phyloP scores from a whole-genome alignment of 805 yeast species.

The Lachancea mirantina region DNA sequence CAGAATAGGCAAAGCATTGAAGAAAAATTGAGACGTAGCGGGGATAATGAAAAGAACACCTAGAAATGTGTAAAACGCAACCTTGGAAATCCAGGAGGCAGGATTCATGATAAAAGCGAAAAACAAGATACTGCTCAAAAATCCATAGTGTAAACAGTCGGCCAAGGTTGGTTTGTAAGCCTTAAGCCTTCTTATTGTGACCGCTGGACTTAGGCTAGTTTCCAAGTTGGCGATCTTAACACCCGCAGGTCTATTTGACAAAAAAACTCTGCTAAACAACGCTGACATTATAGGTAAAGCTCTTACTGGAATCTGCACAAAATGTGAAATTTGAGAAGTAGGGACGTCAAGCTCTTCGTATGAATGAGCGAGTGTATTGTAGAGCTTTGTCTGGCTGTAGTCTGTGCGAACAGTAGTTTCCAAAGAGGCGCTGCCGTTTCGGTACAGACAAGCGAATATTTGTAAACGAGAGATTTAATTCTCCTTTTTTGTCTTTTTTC shows the following conservation, averaged over 20 bases:
- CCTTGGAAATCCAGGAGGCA: slow-evolving; percentile 38
- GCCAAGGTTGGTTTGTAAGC: slow-evolving; percentile 36
- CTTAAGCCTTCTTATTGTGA: slow-evolving; percentile 37
- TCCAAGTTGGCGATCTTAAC: slow-evolving; percentile 44
- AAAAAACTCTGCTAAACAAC: slow-evolving; percentile 44
- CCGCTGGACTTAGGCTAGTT: slow-evolving; percentile 41
- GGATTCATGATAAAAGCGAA: slow-evolving; percentile 57
- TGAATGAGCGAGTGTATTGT: no score
- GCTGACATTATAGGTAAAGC: no score
- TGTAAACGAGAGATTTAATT: no score
- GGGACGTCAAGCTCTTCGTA: no score
- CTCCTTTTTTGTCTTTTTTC: no score
- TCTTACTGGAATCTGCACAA: no score
- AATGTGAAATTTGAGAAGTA: no score
- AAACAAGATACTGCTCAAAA: slow-evolving; percentile 44
- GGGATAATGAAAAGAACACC: slow-evolving; percentile 55
- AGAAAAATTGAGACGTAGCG: slow-evolving; percentile 72
- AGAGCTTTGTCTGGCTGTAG: no score
- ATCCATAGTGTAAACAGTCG: slow-evolving; percentile 49
- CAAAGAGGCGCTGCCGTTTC: no score
- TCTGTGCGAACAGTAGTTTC: no score
- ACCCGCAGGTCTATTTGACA: slow-evolving; percentile 46
- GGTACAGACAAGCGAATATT: no score
- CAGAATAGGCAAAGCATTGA: slow-evolving; percentile 74
- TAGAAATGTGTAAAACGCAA: slow-evolving; percentile 32